These are phyloP conservation scores for Pleurotus platypus DNA, from an alignment of 768 basidiomycete genomes.

Conservation along the genomic window DNA sequence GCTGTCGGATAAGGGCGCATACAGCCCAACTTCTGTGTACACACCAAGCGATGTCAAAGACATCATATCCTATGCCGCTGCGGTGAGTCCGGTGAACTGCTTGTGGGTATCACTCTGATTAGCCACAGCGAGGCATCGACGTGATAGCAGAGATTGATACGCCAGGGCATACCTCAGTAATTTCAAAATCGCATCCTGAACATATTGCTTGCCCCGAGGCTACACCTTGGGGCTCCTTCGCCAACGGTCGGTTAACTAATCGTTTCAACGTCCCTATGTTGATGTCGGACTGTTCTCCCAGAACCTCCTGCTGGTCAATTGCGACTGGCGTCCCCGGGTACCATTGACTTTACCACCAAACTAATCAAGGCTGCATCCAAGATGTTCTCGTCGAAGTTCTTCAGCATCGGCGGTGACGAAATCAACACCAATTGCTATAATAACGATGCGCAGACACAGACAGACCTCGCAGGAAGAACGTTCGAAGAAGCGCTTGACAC, in stretches of 20 bases:
- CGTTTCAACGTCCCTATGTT: no score
- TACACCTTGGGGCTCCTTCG: conserved; percentile 57
- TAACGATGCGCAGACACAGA: conserved; percentile 57
- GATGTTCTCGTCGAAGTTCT: conserved; percentile 53
- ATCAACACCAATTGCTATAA: conserved; percentile 64
- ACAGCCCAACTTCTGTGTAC: conserved; percentile 54
- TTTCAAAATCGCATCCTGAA: conserved; percentile 66
- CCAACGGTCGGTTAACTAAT: conserved; percentile 31
- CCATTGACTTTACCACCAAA: conserved; percentile 53
- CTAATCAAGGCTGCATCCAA: conserved; percentile 52
- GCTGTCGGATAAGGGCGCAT: conserved; percentile 64
- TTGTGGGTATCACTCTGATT: not conserved
- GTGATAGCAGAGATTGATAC: conserved; percentile 78
- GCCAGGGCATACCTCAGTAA: conserved; percentile 75
- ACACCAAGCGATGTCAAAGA: conserved; percentile 49
- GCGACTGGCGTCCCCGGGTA: conserved; percentile 59
- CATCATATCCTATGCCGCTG: conserved; percentile 65
- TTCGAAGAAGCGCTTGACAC: conserved; percentile 59
- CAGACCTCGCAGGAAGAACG: conserved; percentile 52
- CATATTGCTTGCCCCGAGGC: conserved; percentile 63
- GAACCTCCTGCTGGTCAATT: conserved; percentile 86
- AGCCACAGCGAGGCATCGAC: conserved; percentile 62
- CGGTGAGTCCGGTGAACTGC: conserved; percentile 39
- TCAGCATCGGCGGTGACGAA: conserved; percentile 84
- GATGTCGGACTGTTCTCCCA: conserved; percentile 9